These are phyloP conservation scores for Termitomyces sp. DNA, from an alignment of 768 basidiomycete genomes.

Conservation along the genomic window DNA sequence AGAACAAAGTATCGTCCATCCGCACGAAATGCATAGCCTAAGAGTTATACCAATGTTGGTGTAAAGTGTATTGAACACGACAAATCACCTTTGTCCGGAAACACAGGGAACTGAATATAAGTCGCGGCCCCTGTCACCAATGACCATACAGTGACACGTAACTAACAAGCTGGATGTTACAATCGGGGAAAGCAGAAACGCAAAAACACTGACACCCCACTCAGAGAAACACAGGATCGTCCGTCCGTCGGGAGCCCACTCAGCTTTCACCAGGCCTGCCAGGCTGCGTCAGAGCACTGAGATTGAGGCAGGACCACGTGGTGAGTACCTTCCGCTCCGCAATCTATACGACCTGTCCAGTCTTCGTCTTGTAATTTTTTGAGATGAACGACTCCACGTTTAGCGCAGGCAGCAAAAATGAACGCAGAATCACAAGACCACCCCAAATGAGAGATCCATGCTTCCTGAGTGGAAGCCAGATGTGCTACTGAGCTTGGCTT, in stretches of 20 bases:
- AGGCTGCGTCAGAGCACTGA: neutral
- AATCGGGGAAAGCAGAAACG: neutral
- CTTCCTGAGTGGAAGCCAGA: constrained; percentile 21
- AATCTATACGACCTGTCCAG: constrained; percentile 74
- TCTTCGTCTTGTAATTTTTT: constrained; percentile 76
- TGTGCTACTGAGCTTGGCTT: constrained; percentile 21
- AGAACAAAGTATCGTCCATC: constrained; percentile 83
- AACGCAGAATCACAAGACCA: constrained; percentile 92
- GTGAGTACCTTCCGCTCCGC: constrained; percentile 61
- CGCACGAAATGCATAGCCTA: constrained; percentile 73
- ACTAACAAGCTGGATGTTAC: constrained; percentile 35
- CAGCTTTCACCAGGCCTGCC: constrained; percentile 70
- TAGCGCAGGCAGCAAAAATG: constrained; percentile 75
- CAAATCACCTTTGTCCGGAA: constrained; percentile 69
- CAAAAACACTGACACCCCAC: constrained; percentile 70
- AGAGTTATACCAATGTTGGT: neutral
- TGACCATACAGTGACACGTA: constrained; percentile 85
- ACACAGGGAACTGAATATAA: constrained; percentile 81
- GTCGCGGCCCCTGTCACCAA: constrained; percentile 68
- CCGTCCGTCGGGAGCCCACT: constrained; percentile 87
- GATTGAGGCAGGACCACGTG: neutral
- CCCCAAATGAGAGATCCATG: constrained; percentile 64
- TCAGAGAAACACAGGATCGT: constrained; percentile 87
- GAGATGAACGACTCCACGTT: constrained; percentile 64
- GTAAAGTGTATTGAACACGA: neutral